These are phyloP conservation scores for Aspergillus novofumigatus DNA, from an alignment of 2,329 filamentous ascomycete species.

Conservation along the genomic window DNA sequence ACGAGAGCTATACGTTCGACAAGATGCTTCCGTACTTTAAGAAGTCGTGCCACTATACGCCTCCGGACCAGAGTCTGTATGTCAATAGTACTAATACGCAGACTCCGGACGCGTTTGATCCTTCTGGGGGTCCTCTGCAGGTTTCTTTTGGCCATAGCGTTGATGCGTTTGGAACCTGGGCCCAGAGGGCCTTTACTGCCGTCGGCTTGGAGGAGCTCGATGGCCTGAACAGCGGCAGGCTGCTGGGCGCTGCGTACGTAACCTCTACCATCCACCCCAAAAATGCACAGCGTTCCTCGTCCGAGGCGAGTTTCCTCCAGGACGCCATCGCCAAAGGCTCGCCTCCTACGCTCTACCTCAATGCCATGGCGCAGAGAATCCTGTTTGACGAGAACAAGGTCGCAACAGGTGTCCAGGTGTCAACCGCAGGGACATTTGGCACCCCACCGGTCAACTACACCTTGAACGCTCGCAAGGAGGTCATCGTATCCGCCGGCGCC, in stretches of 20 bases:
- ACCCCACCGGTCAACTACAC: slow-evolving; percentile 11
- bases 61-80: slow-evolving; percentile 17
- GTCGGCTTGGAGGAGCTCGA: slow-evolving; percentile 24
- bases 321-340: slow-evolving; percentile 21
- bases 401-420: slow-evolving; percentile 19
- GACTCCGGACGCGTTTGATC: slow-evolving; percentile 15
- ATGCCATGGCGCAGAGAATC: slow-evolving; percentile 32
- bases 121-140: slow-evolving; percentile 26
- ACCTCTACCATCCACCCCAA: slow-evolving; percentile 29
- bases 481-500: slow-evolving; percentile 13
- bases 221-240: slow-evolving; percentile 26
- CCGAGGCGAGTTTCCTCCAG: slow-evolving; percentile 19
- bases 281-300: slow-evolving; percentile 19
- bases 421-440: slow-evolving; percentile 13
- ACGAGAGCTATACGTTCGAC: slow-evolving; percentile 28
- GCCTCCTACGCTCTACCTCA: slow-evolving; percentile 27
- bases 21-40: slow-evolving; percentile 25
- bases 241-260: slow-evolving; percentile 20
- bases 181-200: slow-evolving; percentile 18
- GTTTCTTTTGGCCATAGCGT: slow-evolving; percentile 29
- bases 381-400: slow-evolving; percentile 29
- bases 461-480: slow-evolving; percentile 14
- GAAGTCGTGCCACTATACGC: slow-evolving; percentile 24
- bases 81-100: slow-evolving; percentile 23
- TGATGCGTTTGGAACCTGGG: slow-evolving; percentile 25